These are phyloP conservation scores for Ophiostoma pallidulum DNA, from an alignment of 2,329 filamentous ascomycete species.

Conservation along the genomic window DNA sequence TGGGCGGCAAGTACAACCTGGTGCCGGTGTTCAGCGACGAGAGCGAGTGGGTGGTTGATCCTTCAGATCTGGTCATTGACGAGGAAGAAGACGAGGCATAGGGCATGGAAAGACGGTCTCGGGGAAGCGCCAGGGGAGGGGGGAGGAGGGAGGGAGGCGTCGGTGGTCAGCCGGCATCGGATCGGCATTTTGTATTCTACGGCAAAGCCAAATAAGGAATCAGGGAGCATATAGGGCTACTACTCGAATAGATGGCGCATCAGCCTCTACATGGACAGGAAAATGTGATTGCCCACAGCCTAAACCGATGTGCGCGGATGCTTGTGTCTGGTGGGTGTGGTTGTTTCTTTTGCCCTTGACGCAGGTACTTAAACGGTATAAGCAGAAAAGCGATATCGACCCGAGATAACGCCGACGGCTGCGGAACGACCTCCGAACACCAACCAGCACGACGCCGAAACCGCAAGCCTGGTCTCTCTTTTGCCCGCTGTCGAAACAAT, in stretches of 20 bases:
- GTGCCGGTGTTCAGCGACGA: conserved; percentile 50
- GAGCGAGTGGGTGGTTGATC: conserved; percentile 40
- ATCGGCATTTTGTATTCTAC: conserved; percentile 7
- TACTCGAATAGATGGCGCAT: no score
- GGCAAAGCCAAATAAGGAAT: background rate
- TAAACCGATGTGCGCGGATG: no score
- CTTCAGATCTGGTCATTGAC: conserved; percentile 15
- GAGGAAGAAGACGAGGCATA: conserved; percentile 14
- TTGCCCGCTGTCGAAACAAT: no score
- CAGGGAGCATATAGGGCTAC: no score
- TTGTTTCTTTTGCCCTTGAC: no score
- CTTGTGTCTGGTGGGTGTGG: no score
- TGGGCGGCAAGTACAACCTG: conserved; percentile 53
- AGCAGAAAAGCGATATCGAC: background rate
- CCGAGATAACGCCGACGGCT: conserved; percentile 3
- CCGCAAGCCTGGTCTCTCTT: no score
- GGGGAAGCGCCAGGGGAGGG: conserved; percentile 8
- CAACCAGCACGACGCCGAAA: background rate
- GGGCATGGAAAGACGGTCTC: conserved; percentile 7
- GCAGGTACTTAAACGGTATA: conserved; percentile 6
- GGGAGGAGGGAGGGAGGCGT: no score
- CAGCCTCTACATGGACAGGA: no score
- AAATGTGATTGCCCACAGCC: no score
- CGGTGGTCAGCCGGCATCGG: no score
- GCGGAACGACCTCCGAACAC: no score